These are phyloP conservation scores for Lasiosphaeria ovina DNA, from an alignment of 495 filamentous ascomycete species.

Conservation along the genomic window DNA sequence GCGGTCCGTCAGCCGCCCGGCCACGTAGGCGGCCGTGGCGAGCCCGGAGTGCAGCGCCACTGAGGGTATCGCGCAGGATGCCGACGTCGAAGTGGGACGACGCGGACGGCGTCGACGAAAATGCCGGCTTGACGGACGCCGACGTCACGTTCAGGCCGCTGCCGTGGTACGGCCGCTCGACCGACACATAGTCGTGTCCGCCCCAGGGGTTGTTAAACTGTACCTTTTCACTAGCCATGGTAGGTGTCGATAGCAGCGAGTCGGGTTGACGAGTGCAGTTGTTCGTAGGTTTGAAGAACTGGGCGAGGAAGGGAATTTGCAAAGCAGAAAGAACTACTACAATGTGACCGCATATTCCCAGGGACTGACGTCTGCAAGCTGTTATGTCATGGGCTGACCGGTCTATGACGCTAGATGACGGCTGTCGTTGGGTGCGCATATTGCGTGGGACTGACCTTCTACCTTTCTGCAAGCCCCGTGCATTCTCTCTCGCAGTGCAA, in stretches of 20 bases:
- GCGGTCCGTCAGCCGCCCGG: slow-evolving; percentile 46
- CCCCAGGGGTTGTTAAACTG: slow-evolving; percentile 17
- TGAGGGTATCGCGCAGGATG: slow-evolving; percentile 51
- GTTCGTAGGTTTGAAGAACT: too few species aligned
- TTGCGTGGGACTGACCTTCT: too few species aligned
- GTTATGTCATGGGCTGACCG: too few species aligned
- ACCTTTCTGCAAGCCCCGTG: too few species aligned
- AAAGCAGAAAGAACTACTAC: too few species aligned
- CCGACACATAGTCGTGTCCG: slow-evolving; percentile 3
- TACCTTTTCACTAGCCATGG: not conserved
- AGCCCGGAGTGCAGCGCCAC: slow-evolving; percentile 46
- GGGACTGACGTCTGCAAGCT: too few species aligned
- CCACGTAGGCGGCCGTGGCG: slow-evolving; percentile 45
- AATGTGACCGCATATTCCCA: too few species aligned
- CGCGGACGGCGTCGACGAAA: slow-evolving; percentile 31
- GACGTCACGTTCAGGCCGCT: not conserved
- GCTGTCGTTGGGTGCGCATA: too few species aligned
- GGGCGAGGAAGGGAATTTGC: too few species aligned
- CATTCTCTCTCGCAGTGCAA: too few species aligned
- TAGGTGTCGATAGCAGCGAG: slow-evolving; percentile 9
- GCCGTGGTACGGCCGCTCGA: not conserved
- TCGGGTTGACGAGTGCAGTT: too few species aligned
- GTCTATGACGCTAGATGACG: too few species aligned
- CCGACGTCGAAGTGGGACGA: slow-evolving; percentile 37
- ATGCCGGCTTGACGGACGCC: not conserved